Evolutionary conservation across 345 rosid species (phyloP), one percentile per base, ranked within the genome.

Genomic region (Corymbia maculata): DNA sequence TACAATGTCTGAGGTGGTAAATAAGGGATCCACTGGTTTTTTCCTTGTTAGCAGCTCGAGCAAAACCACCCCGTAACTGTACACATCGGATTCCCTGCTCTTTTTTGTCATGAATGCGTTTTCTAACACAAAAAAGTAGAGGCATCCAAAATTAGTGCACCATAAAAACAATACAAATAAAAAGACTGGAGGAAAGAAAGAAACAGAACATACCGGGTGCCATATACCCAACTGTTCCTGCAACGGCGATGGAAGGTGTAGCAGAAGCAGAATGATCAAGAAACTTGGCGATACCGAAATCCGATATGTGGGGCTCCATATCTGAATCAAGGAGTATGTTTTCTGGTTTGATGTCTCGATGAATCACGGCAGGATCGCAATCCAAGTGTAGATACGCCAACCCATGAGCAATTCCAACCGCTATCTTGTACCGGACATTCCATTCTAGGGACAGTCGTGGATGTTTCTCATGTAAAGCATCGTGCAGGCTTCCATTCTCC

Each of bases 381-480:
- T 96, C 96, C 66, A 92, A 89, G 91, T 97, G 99, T 85, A 97
- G 96, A 93, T 97, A 97, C 11, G 94, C 95, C 91, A 97, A 92
- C 88, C 95, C 99, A 22, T 96, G 93, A 36, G 99, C 96, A 6
- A 90, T 92, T 84, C 98, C 99, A 24, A 95, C 86, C 0, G 98
- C 98, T 7, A 97, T 87, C 88, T 86, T 93, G 86, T 88, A 93
- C 86, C 98, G 94, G 45, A 92, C 90, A 79, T 89, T 90, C 99
- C 99, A 97, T 52, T 91, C 92, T 24, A 97, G 89, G 68, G 52
- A 85, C 79, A 86, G 89, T 21, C 87, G 88, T 2, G 93, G 89
- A 59, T 68, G 88, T 75, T 4, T 88, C 79, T 70, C 91, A 47
- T 97, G 96, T 80, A 97, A 90, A 86, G 91, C 91, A 22, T 96